Evolutionary conservation across 495 filamentous ascomycete species (phyloP).

Genomic region (Daldinia caldariorum): DNA sequence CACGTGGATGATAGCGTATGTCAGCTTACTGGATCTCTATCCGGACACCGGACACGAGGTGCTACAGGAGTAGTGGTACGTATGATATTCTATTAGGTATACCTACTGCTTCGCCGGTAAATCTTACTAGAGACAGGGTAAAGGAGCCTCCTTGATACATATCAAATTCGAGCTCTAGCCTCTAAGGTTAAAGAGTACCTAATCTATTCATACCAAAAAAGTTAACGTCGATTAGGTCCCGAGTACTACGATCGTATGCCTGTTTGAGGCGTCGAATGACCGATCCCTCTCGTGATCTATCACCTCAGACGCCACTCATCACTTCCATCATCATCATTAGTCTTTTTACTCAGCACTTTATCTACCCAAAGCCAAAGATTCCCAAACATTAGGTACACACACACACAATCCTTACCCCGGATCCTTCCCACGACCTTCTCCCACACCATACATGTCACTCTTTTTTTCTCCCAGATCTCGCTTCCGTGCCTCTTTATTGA

Average conservation of each 20-base stretch:
- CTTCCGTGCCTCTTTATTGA: background rate
- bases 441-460: background rate
- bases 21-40: background rate
- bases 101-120: background rate
- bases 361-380: background rate
- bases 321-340: background rate
- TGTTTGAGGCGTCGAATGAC: background rate
- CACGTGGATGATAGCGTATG: background rate
- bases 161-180: background rate
- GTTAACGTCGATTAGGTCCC: too few relatives aligned
- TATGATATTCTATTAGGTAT: background rate
- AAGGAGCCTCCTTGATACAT: background rate
- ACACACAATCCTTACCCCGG: background rate
- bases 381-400: background rate
- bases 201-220: too few relatives aligned
- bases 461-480: background rate
- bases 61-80: background rate
- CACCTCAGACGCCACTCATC: conserved; percentile 1
- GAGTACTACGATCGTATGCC: too few relatives aligned
- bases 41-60: background rate
- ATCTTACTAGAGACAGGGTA: too few relatives aligned
- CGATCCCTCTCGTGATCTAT: background rate
- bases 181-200: background rate
- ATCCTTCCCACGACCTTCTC: background rate
- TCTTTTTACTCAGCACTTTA: background rate